These are phyloP conservation scores for Berberis thunbergii DNA, from an alignment of 164 flowering plant species.

Conservation along the genomic window DNA sequence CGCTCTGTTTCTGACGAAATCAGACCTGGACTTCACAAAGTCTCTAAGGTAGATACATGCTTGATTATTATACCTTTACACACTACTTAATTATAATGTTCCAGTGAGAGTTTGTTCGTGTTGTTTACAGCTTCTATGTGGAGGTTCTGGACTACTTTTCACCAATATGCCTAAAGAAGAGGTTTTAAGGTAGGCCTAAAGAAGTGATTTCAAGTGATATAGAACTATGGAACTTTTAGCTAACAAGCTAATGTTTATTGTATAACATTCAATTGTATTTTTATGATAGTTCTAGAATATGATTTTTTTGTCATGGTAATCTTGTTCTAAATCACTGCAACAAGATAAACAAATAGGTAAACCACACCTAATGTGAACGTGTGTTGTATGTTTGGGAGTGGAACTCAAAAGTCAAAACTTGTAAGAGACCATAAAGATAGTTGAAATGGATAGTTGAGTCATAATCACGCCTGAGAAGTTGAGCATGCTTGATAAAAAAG, in stretches of 20 bases:
- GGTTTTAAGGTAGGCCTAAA: conserved; percentile 46
- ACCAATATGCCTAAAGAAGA: conserved; percentile 71
- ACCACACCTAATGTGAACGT: no score
- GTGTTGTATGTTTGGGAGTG: no score
- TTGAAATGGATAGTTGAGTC: no score
- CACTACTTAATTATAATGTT: not conserved
- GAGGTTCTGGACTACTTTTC: conserved; percentile 66
- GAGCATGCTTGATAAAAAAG: no score
- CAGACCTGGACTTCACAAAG: conserved; percentile 53
- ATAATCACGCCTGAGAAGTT: no score
- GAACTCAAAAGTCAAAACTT: no score
- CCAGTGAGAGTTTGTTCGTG: not conserved
- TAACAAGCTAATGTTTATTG: not conserved
- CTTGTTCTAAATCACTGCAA: no score
- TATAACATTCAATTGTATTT: no score
- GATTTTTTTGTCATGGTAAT: no score
- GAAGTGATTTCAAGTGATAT: not conserved
- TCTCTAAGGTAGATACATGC: conserved; percentile 51
- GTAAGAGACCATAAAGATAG: no score
- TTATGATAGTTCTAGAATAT: no score
- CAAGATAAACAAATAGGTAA: no score
- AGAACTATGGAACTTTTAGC: not conserved
- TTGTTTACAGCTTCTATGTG: conserved; percentile 26
- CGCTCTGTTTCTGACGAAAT: conserved; percentile 79
- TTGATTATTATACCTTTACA: not conserved